These are phyloP conservation scores for Coemansia sp. DNA, from an alignment of 192 early-diverging fungal genomes.

Conservation along the genomic window DNA sequence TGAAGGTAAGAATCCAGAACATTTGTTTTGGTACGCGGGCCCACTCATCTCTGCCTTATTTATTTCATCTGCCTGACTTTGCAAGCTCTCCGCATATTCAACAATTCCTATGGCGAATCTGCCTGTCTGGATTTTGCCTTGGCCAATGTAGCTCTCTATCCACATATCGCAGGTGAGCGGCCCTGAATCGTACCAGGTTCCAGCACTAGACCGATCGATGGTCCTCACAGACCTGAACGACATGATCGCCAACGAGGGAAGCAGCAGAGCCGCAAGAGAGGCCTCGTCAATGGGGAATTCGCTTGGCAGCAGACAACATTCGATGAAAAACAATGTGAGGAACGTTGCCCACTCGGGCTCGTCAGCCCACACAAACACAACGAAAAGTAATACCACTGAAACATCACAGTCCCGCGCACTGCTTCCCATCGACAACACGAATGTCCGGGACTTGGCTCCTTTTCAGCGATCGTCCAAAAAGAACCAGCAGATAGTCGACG, in stretches of 20 bases:
- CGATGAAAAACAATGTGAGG: conserved; percentile 18
- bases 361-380: conserved; percentile 39
- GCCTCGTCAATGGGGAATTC: conserved; percentile 43
- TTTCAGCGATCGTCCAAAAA: conserved; percentile 52
- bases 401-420: conserved; percentile 49
- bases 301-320: conserved; percentile 37
- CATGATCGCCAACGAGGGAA: conserved; percentile 42
- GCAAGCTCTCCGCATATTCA: no score
- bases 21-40: not conserved
- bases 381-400: conserved; percentile 44
- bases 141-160: conserved; percentile 45
- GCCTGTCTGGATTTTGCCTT: not conserved
- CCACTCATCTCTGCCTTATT: not conserved
- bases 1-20: conserved; percentile 58
- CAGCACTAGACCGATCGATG: conserved; percentile 49
- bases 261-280: conserved; percentile 28
- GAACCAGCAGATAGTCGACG: conserved; percentile 52
- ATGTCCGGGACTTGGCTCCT: conserved; percentile 50
- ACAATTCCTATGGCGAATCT: no score
- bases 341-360: conserved; percentile 25
- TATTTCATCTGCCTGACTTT: not conserved
- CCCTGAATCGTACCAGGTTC: conserved; percentile 29
- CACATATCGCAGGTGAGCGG: conserved; percentile 32
- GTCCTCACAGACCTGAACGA: conserved; percentile 52
- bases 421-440: conserved; percentile 54